These are phyloP conservation scores for Sphagnum contortum DNA, from an alignment of 225 moss, liverwort and hornwort genomes.

Conservation along the genomic window DNA sequence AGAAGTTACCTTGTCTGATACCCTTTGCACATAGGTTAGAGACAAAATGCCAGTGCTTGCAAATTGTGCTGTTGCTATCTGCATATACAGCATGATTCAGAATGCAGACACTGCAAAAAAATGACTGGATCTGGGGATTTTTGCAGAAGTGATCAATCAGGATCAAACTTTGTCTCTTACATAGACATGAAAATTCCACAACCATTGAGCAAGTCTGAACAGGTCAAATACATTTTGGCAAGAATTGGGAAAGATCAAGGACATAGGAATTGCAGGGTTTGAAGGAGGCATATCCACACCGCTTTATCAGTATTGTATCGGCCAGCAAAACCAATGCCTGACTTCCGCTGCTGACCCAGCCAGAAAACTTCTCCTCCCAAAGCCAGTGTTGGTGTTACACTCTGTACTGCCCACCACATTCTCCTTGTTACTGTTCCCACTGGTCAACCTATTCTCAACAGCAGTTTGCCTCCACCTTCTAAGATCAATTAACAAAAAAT, in stretches of 20 bases:
- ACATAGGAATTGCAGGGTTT: neutral
- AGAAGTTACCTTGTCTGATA: slow-evolving; percentile 78
- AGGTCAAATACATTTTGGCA: too few species aligned
- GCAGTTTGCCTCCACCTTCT: too few species aligned
- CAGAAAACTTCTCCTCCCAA: slow-evolving; percentile 99
- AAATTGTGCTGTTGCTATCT: slow-evolving; percentile 97
- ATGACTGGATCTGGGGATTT: too few species aligned
- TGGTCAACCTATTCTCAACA: too few species aligned
- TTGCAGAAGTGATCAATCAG: too few species aligned
- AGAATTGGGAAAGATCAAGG: neutral
- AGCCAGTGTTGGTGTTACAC: slow-evolving; percentile 82
- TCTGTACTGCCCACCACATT: slow-evolving; percentile 28
- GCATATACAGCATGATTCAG: slow-evolving; percentile 6
- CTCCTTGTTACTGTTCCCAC: too few species aligned
- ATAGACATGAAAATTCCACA: too few species aligned
- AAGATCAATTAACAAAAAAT: too few species aligned
- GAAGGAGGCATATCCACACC: slow-evolving; percentile 28
- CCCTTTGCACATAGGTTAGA: slow-evolving; percentile 97
- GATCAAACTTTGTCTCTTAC: too few species aligned
- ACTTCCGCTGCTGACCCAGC: slow-evolving; percentile 98
- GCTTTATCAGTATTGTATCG: slow-evolving; percentile 98
- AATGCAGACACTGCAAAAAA: too few species aligned
- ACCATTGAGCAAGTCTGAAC: too few species aligned
- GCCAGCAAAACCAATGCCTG: slow-evolving; percentile 96
- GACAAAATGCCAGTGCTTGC: slow-evolving; percentile 99